Evolutionary conservation across 352 stramenopile genomes (phyloP), one percentile per base, ranked within the genome.

Genomic region (Phytophthora pinifolia): DNA sequence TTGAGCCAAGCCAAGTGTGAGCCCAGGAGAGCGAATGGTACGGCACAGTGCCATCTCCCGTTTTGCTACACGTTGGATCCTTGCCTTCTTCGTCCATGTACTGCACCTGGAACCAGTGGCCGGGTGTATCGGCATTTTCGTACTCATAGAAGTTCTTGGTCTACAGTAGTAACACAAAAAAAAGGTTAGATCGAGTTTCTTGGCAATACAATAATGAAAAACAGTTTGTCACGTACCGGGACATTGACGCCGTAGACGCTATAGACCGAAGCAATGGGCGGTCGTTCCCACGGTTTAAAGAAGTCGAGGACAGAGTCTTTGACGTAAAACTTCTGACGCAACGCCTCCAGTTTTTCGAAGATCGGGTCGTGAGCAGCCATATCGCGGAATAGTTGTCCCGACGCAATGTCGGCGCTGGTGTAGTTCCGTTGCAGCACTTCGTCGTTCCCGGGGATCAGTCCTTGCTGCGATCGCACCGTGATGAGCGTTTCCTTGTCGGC

Each of bases 11-110:
- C 83, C 83, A 93, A 12, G 78, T 86, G 59, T 93, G 83, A 0
- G 79, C 78, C 72, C 71, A 91, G 7, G 83, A 88, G 10, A 93
- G 64, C 22, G 83, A 93, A 65, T 93, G 80, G 43, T 93, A 93
- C 10, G 76, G 62, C 17, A 89, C 80, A 4, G 83, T 93, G 50
- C 66, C 78, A 38, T 93, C 83, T 12, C 83, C 80, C 3, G 79
- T 91, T 54, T 89, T 89, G 50, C 65, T 70, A 65, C 83, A 93
- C 9, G 78, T 73, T 27, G 70, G 58, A 27, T 68, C 61, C 8
- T 68, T 48, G 1, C 67, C 73, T 45, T 74, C 47, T 49, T 92
- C 81, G 31, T 86, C 67, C 27, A 64, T 58, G 31, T 83, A 59
- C 37, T 80, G 47, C 27, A 92, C 25, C 44, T 88, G 74, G 48